Base-by-base conservation (phyloP, 73 alveolate species). In the Paramecium biaurelia region DNA sequence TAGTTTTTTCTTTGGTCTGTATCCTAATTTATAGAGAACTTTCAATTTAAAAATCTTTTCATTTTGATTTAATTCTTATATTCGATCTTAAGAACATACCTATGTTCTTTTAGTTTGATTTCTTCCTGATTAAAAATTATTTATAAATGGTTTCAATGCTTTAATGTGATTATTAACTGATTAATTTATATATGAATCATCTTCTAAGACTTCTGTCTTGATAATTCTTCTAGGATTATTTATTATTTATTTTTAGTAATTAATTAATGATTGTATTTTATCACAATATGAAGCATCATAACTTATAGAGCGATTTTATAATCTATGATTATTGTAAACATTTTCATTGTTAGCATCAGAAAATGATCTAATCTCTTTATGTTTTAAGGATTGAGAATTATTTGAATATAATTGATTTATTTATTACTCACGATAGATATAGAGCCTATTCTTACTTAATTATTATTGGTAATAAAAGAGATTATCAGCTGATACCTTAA, bases 171-270 rank as follows among this genome's bases (percentile, higher is more conserved):
- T 63, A 49, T 63, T 63, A 0, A 63, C 84, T 6, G 84, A 63
- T 63, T 63, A 20, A 63, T 63, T 30, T 6, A 63, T 32, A 7
- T 63, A 63, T 0, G 43, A 23, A 18, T 63, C 84, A 63, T 63
- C 84, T 12, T 63, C 84, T n/a, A 63, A 63, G 3, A 63, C 47
- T 63, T 63, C 84, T 63, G 84, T 63, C 84, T 63, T 63, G 1
- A 63, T 63, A 14, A 63, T 63, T 12, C 47, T 26, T 30, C 45
- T 63, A 26, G 84, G 84, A 32, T 63, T 63, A 10, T 24, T 32
- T 15, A 63, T 26, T 11, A 63, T 32, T 26, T 63, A 2, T 63
- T 63, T 63, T 26, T 63, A 63, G 21, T 63, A 63, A 32, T 63
- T 63, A 11, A 63, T 63, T 7, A 63, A 5, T 0, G 53, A 24